Evolutionary conservation across 352 stramenopile genomes (phyloP).

Genomic region (Globisporangium yorkense): DNA sequence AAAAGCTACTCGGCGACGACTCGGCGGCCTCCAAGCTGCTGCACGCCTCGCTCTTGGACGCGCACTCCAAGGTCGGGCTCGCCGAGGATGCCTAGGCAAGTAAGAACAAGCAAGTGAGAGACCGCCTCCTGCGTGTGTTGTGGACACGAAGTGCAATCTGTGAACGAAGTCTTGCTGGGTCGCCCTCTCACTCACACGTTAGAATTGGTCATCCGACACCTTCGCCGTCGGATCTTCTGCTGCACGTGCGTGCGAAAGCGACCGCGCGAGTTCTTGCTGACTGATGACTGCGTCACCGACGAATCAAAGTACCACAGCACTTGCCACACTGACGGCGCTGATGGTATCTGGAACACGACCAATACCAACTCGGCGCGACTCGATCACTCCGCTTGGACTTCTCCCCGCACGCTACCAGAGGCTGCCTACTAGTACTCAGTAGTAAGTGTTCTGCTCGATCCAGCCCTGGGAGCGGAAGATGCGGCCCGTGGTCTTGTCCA

Average conservation of each 20-base stretch:
- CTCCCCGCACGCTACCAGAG: too few species aligned
- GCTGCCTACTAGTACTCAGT: constrained; percentile 26
- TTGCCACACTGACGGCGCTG: background rate
- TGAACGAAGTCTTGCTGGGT: background rate
- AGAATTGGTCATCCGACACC: too few species aligned
- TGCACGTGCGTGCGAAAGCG: too few species aligned
- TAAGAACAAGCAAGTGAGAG: background rate
- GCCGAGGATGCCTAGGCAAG: background rate
- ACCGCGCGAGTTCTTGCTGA: too few species aligned
- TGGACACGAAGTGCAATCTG: background rate
- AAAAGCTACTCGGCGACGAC: constrained; percentile 13
- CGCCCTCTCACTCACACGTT: too few species aligned
- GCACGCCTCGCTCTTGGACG: constrained; percentile 7
- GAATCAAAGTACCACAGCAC: background rate
- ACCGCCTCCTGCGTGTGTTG: background rate
- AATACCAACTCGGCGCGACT: too few species aligned
- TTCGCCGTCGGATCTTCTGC: background rate
- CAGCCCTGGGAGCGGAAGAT: constrained; percentile 54
- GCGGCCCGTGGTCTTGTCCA: constrained; percentile 49
- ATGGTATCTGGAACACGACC: too few species aligned
- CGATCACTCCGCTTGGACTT: too few species aligned
- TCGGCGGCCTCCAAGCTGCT: constrained; percentile 7
- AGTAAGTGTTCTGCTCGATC: constrained; percentile 81
- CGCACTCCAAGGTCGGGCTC: constrained; percentile 7
- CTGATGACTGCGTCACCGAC: too few species aligned